These are phyloP conservation scores for Dentipellis sp. DNA, from an alignment of 768 basidiomycete species.

Conservation along the genomic window DNA sequence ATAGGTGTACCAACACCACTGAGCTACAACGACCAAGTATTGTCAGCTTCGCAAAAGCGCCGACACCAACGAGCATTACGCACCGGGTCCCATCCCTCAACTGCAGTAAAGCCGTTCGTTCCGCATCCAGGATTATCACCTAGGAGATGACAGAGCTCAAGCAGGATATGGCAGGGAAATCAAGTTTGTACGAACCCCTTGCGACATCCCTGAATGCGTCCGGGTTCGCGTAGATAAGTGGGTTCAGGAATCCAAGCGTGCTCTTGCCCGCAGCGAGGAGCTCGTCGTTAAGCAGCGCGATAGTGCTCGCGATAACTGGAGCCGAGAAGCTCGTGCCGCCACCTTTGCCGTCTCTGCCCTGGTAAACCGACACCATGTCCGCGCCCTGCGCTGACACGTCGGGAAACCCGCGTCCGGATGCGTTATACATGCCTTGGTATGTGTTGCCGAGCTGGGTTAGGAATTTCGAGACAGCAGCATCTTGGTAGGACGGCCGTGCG, in stretches of 20 bases:
- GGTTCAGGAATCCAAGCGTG: slow-evolving; percentile 14
- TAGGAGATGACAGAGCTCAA: not conserved
- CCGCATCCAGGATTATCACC: slow-evolving; percentile 12
- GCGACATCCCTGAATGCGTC: not conserved
- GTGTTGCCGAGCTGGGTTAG: slow-evolving; percentile 10
- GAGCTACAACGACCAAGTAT: not conserved
- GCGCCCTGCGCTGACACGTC: slow-evolving; percentile 14
- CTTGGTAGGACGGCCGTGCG: slow-evolving; percentile 8
- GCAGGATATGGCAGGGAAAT: not conserved
- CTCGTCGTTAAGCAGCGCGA: slow-evolving; percentile 22
- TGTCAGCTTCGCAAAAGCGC: not conserved
- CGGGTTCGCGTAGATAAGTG: slow-evolving; percentile 6
- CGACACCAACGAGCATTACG: slow-evolving; percentile 1
- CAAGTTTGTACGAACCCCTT: not conserved
- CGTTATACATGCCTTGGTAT: slow-evolving; percentile 11
- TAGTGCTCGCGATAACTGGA: slow-evolving; percentile 19
- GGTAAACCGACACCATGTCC: slow-evolving; percentile 7
- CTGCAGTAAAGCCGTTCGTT: slow-evolving; percentile 24
- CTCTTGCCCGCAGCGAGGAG: slow-evolving; percentile 5
- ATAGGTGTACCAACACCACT: slow-evolving; percentile 53
- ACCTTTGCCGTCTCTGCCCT: slow-evolving; percentile 1
- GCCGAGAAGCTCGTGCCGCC: slow-evolving; percentile 17
- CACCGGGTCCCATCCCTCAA: slow-evolving; percentile 24
- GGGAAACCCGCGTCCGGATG: slow-evolving; percentile 13
- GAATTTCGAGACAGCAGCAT: slow-evolving; percentile 10